Percentiles rank a stretch among this genome's conserved stretches.
These are phyloP conservation scores for Ogataea sp. DNA, from an alignment of 805 yeast species.

Conservation along the genomic window DNA sequence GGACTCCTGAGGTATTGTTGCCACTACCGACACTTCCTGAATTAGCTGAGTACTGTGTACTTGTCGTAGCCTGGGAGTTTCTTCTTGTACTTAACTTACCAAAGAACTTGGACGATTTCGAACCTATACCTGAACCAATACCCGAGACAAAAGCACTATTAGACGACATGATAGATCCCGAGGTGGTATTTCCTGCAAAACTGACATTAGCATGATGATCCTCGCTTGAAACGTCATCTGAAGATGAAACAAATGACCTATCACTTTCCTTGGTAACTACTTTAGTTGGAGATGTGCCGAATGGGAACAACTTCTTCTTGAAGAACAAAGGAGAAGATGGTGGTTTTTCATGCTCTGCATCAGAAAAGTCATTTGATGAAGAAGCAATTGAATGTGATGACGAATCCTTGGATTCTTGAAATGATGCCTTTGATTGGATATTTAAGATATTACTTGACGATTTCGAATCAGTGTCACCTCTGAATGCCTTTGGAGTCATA, in stretches of 20 bases:
- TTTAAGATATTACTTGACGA: constrained; percentile 1
- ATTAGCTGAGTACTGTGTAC: neutral
- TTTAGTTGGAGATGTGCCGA: constrained; percentile 29
- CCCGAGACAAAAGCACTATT: too few relatives aligned
- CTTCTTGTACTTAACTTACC: constrained; percentile 20
- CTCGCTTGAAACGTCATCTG: constrained; percentile 8
- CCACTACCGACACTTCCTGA: neutral
- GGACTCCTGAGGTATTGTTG: too few relatives aligned
- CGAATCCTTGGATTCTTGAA: neutral
- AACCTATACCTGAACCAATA: constrained; percentile 17
- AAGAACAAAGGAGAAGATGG: constrained; percentile 30
- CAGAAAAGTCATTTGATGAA: constrained; percentile 14
- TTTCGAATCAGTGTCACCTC: neutral
- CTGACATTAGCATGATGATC: constrained; percentile 1
- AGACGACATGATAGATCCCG: neutral
- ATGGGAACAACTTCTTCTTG: constrained; percentile 26
- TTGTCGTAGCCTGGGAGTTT: constrained; percentile 9
- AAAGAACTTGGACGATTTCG: constrained; percentile 25
- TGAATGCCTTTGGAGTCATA: constrained; percentile 1
- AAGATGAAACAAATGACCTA: constrained; percentile 8
- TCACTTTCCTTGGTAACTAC: constrained; percentile 15
- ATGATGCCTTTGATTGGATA: too few relatives aligned
- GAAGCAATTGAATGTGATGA: constrained; percentile 8
- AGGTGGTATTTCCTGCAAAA: neutral
- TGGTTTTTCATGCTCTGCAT: constrained; percentile 1